Evolutionary conservation across 2,329 filamentous ascomycete species (phyloP).

Genomic region (Paecilomyces dactylethromorphus): DNA sequence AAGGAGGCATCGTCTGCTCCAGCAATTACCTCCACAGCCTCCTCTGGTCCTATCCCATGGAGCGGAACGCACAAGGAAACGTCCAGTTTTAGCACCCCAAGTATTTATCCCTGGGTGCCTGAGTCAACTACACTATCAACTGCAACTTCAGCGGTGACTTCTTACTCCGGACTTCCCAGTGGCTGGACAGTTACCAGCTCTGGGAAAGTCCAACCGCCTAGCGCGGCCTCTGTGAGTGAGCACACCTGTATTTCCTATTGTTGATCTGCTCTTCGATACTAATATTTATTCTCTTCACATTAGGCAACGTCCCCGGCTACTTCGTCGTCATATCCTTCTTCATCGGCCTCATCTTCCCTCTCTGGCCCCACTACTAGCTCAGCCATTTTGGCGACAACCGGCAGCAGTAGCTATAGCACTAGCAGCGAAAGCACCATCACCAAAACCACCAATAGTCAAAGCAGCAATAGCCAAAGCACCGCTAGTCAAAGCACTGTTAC

Average conservation of each 20-base stretch:
- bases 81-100: conserved; percentile 48
- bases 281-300: conserved; percentile 4
- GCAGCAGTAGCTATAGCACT: not conserved
- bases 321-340: conserved; percentile 42
- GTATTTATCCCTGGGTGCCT: conserved; percentile 63
- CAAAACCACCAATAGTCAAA: no score
- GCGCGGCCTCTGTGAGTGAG: conserved; percentile 62
- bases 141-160: conserved; percentile 37
- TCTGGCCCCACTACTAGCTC: conserved; percentile 37
- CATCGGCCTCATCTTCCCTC: conserved; percentile 38
- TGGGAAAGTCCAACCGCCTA: conserved; percentile 71
- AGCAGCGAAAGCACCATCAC: no score
- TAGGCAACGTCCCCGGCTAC: conserved; percentile 50
- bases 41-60: conserved; percentile 61
- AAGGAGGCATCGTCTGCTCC: conserved; percentile 47
- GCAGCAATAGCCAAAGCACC: not conserved
- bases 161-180: conserved; percentile 56
- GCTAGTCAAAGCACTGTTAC: not conserved
- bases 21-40: conserved; percentile 54
- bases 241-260: conserved; percentile 21
- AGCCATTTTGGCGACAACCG: conserved; percentile 1
- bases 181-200: conserved; percentile 75
- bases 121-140: conserved; percentile 44
- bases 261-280: not conserved
- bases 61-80: conserved; percentile 42